Evolutionary conservation across 805 yeast species (phyloP).

Genomic region (Jamesozyma rosinii): DNA sequence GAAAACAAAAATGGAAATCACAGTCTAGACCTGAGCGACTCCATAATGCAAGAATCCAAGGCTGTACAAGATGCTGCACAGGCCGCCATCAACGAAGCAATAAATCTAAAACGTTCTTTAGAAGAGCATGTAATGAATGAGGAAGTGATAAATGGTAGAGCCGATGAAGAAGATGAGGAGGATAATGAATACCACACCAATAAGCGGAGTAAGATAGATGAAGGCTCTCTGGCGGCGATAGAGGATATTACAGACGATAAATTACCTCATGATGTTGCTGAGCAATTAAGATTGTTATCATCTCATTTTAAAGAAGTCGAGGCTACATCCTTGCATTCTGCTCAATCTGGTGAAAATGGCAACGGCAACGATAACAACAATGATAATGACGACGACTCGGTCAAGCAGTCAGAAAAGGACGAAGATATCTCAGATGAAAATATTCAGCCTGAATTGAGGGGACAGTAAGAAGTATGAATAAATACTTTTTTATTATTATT

Average conservation of each 20-base stretch:
- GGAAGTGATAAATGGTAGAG: too few species aligned
- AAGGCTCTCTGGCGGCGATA: slow-evolving; percentile 15
- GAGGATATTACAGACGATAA: slow-evolving; percentile 28
- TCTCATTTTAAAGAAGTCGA: slow-evolving; percentile 31
- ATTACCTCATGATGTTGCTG: slow-evolving; percentile 30
- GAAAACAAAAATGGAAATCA: neutral
- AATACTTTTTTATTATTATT: too few species aligned
- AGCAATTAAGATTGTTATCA: slow-evolving; percentile 27
- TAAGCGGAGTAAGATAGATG: slow-evolving; percentile 13
- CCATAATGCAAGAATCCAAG: slow-evolving; percentile 7
- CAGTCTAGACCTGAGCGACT: slow-evolving; percentile 4
- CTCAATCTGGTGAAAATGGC: slow-evolving; percentile 5
- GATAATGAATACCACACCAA: slow-evolving; percentile 1
- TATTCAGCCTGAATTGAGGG: slow-evolving; percentile 31
- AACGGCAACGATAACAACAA: slow-evolving; percentile 13
- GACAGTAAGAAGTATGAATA: slow-evolving; percentile 12
- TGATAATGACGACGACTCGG: slow-evolving; percentile 12
- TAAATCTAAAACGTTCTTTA: slow-evolving; percentile 14
- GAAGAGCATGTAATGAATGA: slow-evolving; percentile 2
- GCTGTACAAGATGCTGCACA: slow-evolving; percentile 24
- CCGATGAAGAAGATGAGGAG: slow-evolving; percentile 1
- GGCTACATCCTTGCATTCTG: slow-evolving; percentile 8
- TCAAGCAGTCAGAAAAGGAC: slow-evolving; percentile 8
- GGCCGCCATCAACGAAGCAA: slow-evolving; percentile 21
- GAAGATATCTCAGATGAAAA: slow-evolving; percentile 28